These are phyloP conservation scores for Paraphaeosphaeria sporulosa DNA, from an alignment of 2,329 filamentous ascomycete species.

Conservation along the genomic window DNA sequence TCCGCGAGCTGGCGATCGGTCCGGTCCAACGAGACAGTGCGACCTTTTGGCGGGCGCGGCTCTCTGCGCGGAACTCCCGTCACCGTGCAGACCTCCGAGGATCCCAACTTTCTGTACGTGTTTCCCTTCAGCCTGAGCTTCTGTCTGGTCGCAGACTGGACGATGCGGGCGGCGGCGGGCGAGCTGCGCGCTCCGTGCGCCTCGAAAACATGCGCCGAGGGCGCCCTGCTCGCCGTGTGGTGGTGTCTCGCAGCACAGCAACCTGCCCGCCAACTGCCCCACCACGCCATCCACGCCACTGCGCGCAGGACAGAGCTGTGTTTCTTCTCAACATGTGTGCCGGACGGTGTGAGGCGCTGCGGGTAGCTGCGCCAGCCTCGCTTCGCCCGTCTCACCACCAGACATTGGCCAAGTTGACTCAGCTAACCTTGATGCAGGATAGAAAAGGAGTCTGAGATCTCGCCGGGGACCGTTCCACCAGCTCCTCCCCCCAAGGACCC, in stretches of 20 bases:
- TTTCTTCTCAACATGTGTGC: slow-evolving; percentile 16
- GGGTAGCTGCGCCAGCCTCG: slow-evolving; percentile 29
- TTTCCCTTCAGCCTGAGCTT: slow-evolving; percentile 10
- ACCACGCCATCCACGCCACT: slow-evolving; percentile 5
- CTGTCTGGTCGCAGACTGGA: slow-evolving; percentile 19
- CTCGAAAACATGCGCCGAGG: slow-evolving; percentile 21
- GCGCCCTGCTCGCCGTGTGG: slow-evolving; percentile 20
- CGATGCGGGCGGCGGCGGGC: slow-evolving; percentile 8
- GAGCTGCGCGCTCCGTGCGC: slow-evolving; percentile 29
- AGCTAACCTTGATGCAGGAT: slow-evolving; percentile 48
- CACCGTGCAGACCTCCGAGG: slow-evolving; percentile 65
- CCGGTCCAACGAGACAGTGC: slow-evolving; percentile 71
- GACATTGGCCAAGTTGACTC: slow-evolving; percentile 22
- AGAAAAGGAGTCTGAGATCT: slow-evolving; percentile 56
- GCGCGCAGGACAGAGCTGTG: slow-evolving; percentile 12
- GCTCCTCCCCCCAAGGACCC: slow-evolving; percentile 47
- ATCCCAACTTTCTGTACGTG: slow-evolving; percentile 55
- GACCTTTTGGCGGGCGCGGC: slow-evolving; percentile 51
- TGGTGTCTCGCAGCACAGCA: slow-evolving; percentile 27
- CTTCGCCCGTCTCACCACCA: slow-evolving; percentile 30
- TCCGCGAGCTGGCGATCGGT: slow-evolving; percentile 72
- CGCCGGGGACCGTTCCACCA: slow-evolving; percentile 48
- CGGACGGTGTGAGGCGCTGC: slow-evolving; percentile 15
- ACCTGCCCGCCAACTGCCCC: slow-evolving; percentile 13
- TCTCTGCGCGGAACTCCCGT: slow-evolving; percentile 48